Percentiles rank a stretch among this genome's conserved stretches.
phyloP scores from a whole-genome alignment of 345 rosid species.

The Eucalyptus curtisii region DNA sequence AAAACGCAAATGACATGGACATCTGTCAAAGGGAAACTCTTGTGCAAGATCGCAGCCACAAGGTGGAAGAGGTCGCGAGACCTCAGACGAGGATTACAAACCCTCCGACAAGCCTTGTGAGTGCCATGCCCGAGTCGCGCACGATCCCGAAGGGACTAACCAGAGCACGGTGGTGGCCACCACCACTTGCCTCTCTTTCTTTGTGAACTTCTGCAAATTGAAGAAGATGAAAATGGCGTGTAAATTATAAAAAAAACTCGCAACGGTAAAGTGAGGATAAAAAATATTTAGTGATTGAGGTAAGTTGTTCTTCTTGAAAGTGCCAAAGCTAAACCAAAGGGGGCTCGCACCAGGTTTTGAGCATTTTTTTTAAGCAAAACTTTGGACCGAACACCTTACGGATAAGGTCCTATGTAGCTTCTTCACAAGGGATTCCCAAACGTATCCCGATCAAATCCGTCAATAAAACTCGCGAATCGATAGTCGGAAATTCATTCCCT shows the following conservation, averaged over 20 bases:
- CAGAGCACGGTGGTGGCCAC: not conserved
- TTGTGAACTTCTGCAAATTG: not conserved
- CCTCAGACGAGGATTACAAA: not conserved
- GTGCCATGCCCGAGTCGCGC: not conserved
- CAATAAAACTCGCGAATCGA: not conserved
- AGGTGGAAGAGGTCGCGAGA: not conserved
- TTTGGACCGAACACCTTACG: not conserved
- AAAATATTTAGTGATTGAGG: not conserved
- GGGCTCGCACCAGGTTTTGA: not conserved
- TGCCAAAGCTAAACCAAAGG: not conserved
- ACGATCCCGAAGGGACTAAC: not conserved
- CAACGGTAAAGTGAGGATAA: not conserved
- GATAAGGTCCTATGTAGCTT: not conserved
- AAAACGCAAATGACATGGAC: not conserved
- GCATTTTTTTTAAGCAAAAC: not conserved
- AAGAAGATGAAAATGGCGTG: not conserved
- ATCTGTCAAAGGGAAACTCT: not conserved
- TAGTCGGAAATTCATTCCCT: not conserved
- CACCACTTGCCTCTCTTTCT: not conserved
- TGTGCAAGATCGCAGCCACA: not conserved
- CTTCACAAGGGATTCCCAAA: not conserved
- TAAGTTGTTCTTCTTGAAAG: not conserved
- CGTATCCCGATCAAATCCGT: not conserved
- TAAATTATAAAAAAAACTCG: not conserved
- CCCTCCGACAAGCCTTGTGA: fast-evolving